These are phyloP conservation scores for cucumber (Cucumis sativus) DNA, from an alignment of 306 rosid genomes.

Conservation along the genomic window DNA sequence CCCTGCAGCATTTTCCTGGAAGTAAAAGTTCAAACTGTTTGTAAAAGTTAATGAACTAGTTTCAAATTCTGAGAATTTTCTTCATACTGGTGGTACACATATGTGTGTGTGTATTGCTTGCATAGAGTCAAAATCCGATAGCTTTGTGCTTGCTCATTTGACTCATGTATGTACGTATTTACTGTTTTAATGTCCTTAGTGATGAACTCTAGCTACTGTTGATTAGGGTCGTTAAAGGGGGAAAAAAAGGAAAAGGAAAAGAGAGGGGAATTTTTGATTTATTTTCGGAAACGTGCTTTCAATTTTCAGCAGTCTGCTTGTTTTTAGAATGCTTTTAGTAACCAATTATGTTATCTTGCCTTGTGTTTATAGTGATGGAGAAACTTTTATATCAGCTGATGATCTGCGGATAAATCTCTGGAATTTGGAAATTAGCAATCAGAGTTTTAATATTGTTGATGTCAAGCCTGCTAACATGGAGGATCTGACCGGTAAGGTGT, in stretches of 20 bases:
- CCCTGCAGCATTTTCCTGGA: too few species aligned
- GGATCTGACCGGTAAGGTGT: slow-evolving; percentile 78
- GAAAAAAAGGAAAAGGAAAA: background rate
- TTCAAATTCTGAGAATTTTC: background rate
- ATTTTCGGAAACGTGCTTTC: background rate
- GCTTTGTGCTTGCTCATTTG: background rate
- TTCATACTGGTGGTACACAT: background rate
- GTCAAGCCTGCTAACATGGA: slow-evolving; percentile 99
- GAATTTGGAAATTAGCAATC: slow-evolving; percentile 98
- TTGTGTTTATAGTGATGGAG: slow-evolving; percentile 72
- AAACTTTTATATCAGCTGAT: slow-evolving; percentile 98
- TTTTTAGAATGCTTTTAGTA: slow-evolving; percentile 7
- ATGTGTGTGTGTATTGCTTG: background rate
- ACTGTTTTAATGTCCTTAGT: background rate
- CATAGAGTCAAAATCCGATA: background rate
- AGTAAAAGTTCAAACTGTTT: background rate
- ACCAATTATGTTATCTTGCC: slow-evolving; percentile 4
- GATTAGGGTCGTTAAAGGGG: background rate
- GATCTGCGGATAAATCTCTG: slow-evolving; percentile 97
- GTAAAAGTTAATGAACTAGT: background rate
- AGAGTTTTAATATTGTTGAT: slow-evolving; percentile 95
- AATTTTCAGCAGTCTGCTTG: background rate
- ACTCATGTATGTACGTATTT: background rate
- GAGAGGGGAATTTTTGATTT: background rate
- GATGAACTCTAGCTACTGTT: background rate